Evolutionary conservation across 2,329 filamentous ascomycete genomes (phyloP).

Genomic region (Apiospora arundinis): DNA sequence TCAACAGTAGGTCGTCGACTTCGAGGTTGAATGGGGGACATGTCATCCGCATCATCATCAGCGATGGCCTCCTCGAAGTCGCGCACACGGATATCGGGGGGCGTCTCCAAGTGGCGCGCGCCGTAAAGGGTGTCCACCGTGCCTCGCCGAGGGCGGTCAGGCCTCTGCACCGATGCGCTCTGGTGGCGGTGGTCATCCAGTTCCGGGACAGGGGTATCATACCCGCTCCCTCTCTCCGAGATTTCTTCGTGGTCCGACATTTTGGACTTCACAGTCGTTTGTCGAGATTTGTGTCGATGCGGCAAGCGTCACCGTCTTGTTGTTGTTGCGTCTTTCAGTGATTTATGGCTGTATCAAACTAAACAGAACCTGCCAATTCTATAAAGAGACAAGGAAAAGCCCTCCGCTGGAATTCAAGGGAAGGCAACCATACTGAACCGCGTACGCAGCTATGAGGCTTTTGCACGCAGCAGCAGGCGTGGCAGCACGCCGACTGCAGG

Average conservation of each 20-base stretch:
- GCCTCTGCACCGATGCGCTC: slow-evolving; percentile 63
- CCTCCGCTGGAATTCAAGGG: slow-evolving; percentile 40
- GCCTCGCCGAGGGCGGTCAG: slow-evolving; percentile 68
- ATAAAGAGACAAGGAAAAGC: slow-evolving; percentile 32
- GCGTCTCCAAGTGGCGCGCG: slow-evolving; percentile 50
- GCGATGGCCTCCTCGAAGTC: slow-evolving; percentile 88
- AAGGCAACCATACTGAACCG: slow-evolving; percentile 42
- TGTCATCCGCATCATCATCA: slow-evolving; percentile 70
- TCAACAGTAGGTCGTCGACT: slow-evolving; percentile 64
- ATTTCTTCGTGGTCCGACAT: slow-evolving; percentile 74
- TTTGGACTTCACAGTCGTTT: slow-evolving; percentile 51
- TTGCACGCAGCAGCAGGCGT: slow-evolving; percentile 41
- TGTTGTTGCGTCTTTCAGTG: slow-evolving; percentile 17
- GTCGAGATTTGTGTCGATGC: background rate
- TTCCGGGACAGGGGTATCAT: slow-evolving; percentile 77
- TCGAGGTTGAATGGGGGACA: slow-evolving; percentile 50
- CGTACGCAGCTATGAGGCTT: slow-evolving; percentile 35
- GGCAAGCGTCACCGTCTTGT: slow-evolving; percentile 17
- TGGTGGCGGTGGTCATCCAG: slow-evolving; percentile 88
- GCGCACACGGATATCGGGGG: slow-evolving; percentile 58
- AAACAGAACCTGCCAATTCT: slow-evolving; percentile 18
- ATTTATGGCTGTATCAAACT: slow-evolving; percentile 6
- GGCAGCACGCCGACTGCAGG: slow-evolving; percentile 45
- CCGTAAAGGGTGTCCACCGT: slow-evolving; percentile 76
- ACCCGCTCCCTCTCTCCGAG: slow-evolving; percentile 63